These are phyloP conservation scores for Arabidopsis arenosa DNA, from an alignment of 345 rosid genomes.

Conservation along the genomic window DNA sequence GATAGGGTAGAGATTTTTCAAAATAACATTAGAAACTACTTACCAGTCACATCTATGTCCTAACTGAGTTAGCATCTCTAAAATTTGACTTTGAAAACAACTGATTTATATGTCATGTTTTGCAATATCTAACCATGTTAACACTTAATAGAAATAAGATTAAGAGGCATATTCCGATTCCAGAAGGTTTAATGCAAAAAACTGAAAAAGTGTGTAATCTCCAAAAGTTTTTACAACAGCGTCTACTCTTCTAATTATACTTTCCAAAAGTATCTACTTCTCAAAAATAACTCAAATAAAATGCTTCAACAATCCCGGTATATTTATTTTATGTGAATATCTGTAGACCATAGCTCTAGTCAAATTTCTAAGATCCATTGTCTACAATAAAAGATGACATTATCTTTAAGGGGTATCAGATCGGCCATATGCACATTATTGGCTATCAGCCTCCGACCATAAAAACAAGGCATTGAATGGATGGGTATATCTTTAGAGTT, in stretches of 20 bases:
- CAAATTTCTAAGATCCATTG: not conserved
- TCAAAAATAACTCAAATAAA: not conserved
- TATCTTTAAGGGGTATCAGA: constrained; percentile 13
- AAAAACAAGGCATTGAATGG: constrained; percentile 33
- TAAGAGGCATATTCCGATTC: too few species aligned
- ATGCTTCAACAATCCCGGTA: not conserved
- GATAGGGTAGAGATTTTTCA: not conserved
- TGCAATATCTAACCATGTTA: not conserved
- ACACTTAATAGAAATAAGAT: too few species aligned
- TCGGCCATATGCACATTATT: constrained; percentile 21
- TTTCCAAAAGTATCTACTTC: too few species aligned
- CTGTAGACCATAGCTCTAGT: not conserved
- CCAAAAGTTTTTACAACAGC: too few species aligned
- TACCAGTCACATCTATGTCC: not conserved
- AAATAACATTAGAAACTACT: not conserved
- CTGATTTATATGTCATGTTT: not conserved
- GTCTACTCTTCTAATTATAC: too few species aligned
- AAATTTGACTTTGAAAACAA: not conserved
- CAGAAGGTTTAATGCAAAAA: too few species aligned
- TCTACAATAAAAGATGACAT: constrained; percentile 1
- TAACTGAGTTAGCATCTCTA: not conserved
- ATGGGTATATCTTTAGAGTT: not conserved
- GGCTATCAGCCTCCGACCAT: constrained; percentile 29
- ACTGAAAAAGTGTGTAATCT: too few species aligned
- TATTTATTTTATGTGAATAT: not conserved